Evolutionary conservation across 2,329 filamentous ascomycete genomes (phyloP).

Genomic region (Anisogramma anomala): DNA sequence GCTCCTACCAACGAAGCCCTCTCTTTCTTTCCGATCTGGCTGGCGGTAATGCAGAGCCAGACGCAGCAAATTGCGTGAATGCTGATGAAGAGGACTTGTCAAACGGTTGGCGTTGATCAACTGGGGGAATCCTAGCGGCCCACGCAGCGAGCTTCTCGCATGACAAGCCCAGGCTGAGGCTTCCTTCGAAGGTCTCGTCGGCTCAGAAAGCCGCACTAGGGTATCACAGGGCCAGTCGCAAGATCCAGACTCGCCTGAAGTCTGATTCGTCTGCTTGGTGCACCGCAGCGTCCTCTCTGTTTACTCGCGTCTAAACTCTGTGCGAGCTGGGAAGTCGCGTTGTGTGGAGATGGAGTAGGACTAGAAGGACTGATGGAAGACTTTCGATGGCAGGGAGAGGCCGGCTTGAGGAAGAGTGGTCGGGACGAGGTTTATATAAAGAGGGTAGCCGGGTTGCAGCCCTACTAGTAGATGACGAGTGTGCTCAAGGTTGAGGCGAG

Average conservation of each 20-base stretch:
- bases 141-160: constrained; percentile 15
- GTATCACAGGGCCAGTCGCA: constrained; percentile 22
- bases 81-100: constrained; percentile 16
- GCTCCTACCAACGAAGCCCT: constrained; percentile 13
- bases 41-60: constrained; percentile 17
- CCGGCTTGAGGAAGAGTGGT: constrained; percentile 14
- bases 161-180: constrained; percentile 13
- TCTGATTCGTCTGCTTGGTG: constrained; percentile 10
- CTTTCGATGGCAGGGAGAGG: constrained; percentile 14
- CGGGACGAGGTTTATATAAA: constrained; percentile 12
- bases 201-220: constrained; percentile 31
- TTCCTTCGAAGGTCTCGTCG: constrained; percentile 17
- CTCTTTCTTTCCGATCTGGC: constrained; percentile 5
- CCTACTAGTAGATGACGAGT: too few relatives aligned
- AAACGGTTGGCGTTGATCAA: constrained; percentile 15
- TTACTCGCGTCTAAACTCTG: constrained; percentile 10
- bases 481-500: constrained; percentile 7
- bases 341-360: constrained; percentile 10
- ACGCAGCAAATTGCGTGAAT: constrained; percentile 16
- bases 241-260: constrained; percentile 11
- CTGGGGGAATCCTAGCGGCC: constrained; percentile 20
- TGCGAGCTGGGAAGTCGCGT: constrained; percentile 11
- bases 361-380: constrained; percentile 11
- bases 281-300: constrained; percentile 12
- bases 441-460: constrained; percentile 10